Percentiles rank a stretch among this genome's conserved stretches.
Conservation (phyloP, 768 basidiomycete genomes). For the Infundibulicybe gibba region DNA sequence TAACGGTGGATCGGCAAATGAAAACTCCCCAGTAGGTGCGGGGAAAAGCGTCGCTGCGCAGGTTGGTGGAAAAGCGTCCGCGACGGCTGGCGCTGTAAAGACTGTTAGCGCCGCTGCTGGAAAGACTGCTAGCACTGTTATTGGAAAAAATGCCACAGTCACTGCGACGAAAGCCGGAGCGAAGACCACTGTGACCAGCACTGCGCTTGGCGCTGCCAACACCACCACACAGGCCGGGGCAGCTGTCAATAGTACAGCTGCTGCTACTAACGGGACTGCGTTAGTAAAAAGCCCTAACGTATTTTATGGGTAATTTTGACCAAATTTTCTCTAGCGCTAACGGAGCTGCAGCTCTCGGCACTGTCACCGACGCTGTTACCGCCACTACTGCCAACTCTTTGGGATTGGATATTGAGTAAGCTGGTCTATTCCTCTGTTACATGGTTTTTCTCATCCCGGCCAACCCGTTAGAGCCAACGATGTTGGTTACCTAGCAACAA, state of each 20-base stretch:
- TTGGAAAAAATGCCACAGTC: too few relatives aligned
- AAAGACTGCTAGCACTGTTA: too few relatives aligned
- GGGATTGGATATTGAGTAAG: constrained; percentile 69
- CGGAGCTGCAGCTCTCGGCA: constrained; percentile 5
- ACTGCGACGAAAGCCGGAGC: constrained; percentile 1
- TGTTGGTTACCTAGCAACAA: constrained; percentile 49
- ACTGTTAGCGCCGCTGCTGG: too few relatives aligned
- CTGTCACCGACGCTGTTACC: constrained; percentile 34
- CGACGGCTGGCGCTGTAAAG: too few relatives aligned
- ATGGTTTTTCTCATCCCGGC: neutral
- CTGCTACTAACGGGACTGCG: constrained; percentile 8
- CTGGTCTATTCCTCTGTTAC: neutral
- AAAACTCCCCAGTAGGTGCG: too few relatives aligned
- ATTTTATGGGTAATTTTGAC: constrained; percentile 14
- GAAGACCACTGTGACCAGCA: constrained; percentile 11
- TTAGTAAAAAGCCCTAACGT: constrained; percentile 10
- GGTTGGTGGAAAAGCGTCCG: too few relatives aligned
- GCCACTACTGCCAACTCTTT: constrained; percentile 49
- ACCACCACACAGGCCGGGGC: neutral
- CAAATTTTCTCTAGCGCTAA: constrained; percentile 1
- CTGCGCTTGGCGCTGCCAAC: constrained; percentile 9
- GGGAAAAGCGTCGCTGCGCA: too few relatives aligned
- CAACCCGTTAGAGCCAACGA: constrained; percentile 32
- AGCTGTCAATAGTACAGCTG: constrained; percentile 1
- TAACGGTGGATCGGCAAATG: too few relatives aligned